Evolutionary conservation across 2,329 filamentous ascomycete genomes (phyloP), one percentile per base, ranked within the genome.

Genomic region (Alternaria sp.): DNA sequence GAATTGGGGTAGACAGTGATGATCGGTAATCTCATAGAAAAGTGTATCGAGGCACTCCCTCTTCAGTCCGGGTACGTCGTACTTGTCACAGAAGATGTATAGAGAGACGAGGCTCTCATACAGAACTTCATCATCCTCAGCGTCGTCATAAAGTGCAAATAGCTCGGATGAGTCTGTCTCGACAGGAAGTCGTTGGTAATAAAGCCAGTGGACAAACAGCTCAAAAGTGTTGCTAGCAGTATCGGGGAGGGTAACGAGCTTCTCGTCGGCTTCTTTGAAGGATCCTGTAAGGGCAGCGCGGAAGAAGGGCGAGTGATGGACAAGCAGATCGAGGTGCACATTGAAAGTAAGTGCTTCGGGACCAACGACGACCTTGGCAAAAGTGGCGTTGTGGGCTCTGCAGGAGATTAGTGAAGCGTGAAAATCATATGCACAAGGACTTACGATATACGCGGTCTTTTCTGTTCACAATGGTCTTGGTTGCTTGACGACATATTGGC

Each of bases 221-320:
- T 49, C 46, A 3, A 49, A 49, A 20, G 14, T 18, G 0, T 24
- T 20, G 5, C 7, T 24, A 0, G 11, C 5, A 7, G 36, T 22
- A 7, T 49, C 30, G 3, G 49, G 7, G 1, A 51, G 34, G 7
- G 49, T 18, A 11, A 51, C 49, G 22, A 41, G 7, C 11, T 51
- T 51, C n/a, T 38, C 24, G 12, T 24, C 11, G 24, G 49, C 49
- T 30, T 51, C 49, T 18, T 28, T 38, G 36, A 51, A 51, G 11
- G 22, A 12, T 1, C 36, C 49, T 5, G 6, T 51, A 1, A 51
- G 34, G 4, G 34, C 49, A 11, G 49, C 49, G 5, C 24, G 11
- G 11, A 51, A 51, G 34, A 51, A 51, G 36, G 34, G 49, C 16
- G 49, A 51, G 24, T 38, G 12, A 24, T 51, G 5, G 49, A 30